Conservation (phyloP, 495 filamentous ascomycete species). For the Aspergillus cristatus region DNA sequence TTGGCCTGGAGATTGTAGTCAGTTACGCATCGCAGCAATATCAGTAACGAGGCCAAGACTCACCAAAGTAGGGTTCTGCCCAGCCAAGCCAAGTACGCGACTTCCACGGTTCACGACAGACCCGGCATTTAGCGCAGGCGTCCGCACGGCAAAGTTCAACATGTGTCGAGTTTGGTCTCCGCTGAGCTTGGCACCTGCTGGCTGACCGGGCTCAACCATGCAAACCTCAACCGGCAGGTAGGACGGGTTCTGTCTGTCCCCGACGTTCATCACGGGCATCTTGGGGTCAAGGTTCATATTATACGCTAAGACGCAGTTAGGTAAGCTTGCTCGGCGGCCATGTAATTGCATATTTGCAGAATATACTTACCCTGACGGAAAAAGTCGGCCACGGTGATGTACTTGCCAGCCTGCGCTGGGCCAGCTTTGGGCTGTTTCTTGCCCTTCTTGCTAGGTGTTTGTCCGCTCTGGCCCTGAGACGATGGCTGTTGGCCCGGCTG, state of each 20-base stretch:
- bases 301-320: constrained; percentile 26
- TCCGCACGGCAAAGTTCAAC: constrained; percentile 60
- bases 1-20: constrained; percentile 17
- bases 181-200: constrained; percentile 44
- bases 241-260: constrained; percentile 43
- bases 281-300: constrained; percentile 27
- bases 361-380: constrained; percentile 37
- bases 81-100: constrained; percentile 35
- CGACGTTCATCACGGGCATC: constrained; percentile 63
- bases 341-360: too few species aligned
- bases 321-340: constrained; percentile 10
- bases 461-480: constrained; percentile 3
- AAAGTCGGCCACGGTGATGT: constrained; percentile 43
- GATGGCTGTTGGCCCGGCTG: constrained; percentile 10
- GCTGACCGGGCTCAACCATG: constrained; percentile 56
- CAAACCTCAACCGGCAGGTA: constrained; percentile 64
- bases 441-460: constrained; percentile 3
- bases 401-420: constrained; percentile 25
- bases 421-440: constrained; percentile 29
- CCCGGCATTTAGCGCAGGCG: constrained; percentile 53
- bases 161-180: constrained; percentile 51
- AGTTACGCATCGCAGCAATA: constrained; percentile 15
- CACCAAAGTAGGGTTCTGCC: constrained; percentile 20
- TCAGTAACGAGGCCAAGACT: constrained; percentile 6
- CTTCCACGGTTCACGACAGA: constrained; percentile 53